Evolutionary conservation across 1,284 basidiomycete species (phyloP).

Genomic region (Cutaneotrichosporon dermatis): DNA sequence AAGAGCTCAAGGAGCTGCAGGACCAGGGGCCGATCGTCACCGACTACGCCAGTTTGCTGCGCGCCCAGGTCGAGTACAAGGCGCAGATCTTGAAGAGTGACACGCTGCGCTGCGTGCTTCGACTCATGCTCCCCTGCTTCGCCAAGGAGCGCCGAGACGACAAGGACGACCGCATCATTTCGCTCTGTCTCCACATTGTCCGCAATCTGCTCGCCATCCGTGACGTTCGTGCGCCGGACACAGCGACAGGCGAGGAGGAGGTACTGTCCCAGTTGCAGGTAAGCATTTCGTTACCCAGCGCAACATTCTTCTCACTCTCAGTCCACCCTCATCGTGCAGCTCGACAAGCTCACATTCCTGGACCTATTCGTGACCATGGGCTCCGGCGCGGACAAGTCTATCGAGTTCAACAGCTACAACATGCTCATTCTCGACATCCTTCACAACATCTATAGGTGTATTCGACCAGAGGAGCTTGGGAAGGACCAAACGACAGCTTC

Average conservation of each 20-base stretch:
- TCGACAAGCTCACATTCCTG: conserved; percentile 68
- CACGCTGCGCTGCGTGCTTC: conserved; percentile 62
- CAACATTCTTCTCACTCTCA: conserved; percentile 22
- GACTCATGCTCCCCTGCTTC: conserved; percentile 64
- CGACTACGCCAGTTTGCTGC: conserved; percentile 77
- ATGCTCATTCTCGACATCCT: conserved; percentile 84
- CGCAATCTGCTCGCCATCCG: conserved; percentile 87
- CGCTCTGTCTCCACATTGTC: conserved; percentile 79
- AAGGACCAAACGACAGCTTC: conserved; percentile 66
- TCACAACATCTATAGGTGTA: conserved; percentile 75
- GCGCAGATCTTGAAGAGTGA: conserved; percentile 54
- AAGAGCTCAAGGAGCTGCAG: conserved; percentile 79
- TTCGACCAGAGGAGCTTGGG: conserved; percentile 61
- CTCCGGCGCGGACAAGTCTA: conserved; percentile 61
- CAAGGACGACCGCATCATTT: conserved; percentile 78
- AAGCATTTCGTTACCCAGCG: not conserved
- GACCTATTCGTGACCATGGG: conserved; percentile 78
- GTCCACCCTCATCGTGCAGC: conserved; percentile 64
- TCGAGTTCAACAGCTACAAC: conserved; percentile 73
- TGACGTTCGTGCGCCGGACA: conserved; percentile 66
- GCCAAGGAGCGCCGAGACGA: conserved; percentile 64
- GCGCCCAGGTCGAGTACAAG: conserved; percentile 83
- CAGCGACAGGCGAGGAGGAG: conserved; percentile 66
- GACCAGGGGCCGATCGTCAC: conserved; percentile 66
- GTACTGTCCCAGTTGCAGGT: conserved; percentile 70